phyloP scores from a whole-genome alignment of 2,329 filamentous ascomycete species.

The Helotiales sp. region DNA sequence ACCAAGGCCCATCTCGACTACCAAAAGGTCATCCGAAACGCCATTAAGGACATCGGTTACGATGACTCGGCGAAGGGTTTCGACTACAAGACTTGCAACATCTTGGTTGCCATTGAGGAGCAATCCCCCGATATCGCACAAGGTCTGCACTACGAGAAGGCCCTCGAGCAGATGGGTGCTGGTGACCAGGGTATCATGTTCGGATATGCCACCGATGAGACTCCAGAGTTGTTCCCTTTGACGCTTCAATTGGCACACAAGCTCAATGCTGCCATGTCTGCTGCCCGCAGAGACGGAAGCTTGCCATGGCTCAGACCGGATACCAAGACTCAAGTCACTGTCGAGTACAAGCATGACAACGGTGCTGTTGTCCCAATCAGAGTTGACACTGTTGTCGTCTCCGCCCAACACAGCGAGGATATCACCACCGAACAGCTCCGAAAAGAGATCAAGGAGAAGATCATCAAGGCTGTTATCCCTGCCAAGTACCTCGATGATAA shows the following conservation, averaged over 20 bases:
- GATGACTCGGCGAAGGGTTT: conserved; percentile 97
- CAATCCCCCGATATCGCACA: conserved; percentile 99
- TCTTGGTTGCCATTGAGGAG: conserved; percentile 98
- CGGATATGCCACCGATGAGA: conserved; percentile 99
- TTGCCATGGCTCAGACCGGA: conserved; percentile 96
- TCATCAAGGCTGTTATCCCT: conserved; percentile 94
- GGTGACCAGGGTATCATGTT: conserved; percentile 99
- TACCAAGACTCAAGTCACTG: conserved; percentile 99
- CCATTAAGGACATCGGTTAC: conserved; percentile 99
- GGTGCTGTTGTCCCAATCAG: conserved; percentile 90
- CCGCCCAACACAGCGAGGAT: conserved; percentile 87
- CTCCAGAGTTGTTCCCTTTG: conserved; percentile 93
- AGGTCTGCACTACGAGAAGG: conserved; percentile 97
- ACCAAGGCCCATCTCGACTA: conserved; percentile 96
- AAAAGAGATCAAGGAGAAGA: conserved; percentile 95
- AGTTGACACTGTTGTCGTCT: conserved; percentile 96
- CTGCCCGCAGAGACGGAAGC: conserved; percentile 83
- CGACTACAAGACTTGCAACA: conserved; percentile 99
- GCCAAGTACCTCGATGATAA: conserved; percentile 89
- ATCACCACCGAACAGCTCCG: conserved; percentile 92
- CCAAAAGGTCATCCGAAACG: conserved; percentile 92
- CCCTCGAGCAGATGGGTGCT: conserved; percentile 95
- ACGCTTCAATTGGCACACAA: conserved; percentile 94
- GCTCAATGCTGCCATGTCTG: conserved; percentile 93
- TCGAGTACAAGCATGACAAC: conserved; percentile 97